These are phyloP conservation scores for Rhizopogon vinicolor DNA, from an alignment of 768 basidiomycete species.

Conservation along the genomic window DNA sequence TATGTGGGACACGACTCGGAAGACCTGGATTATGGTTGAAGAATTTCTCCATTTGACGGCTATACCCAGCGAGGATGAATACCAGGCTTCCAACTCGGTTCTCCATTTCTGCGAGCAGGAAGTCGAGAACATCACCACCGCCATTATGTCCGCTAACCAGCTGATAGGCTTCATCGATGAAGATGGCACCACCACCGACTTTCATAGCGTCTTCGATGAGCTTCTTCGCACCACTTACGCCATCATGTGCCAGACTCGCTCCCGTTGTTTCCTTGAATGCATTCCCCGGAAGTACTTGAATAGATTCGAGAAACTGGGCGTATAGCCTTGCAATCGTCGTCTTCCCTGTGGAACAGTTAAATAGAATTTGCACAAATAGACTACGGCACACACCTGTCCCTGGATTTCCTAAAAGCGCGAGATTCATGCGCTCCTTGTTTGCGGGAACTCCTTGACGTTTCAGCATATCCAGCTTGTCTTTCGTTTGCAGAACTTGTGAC, in stretches of 20 bases:
- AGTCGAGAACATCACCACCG: constrained; percentile 56
- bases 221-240: constrained; percentile 44
- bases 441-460: constrained; percentile 42
- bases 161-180: constrained; percentile 67
- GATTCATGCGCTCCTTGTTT: constrained; percentile 50
- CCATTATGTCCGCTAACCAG: constrained; percentile 40
- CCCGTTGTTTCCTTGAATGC: constrained; percentile 56
- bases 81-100: constrained; percentile 54
- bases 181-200: constrained; percentile 54
- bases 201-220: constrained; percentile 39
- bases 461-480: constrained; percentile 45
- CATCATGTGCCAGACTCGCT: constrained; percentile 47
- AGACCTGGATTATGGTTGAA: constrained; percentile 67
- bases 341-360: constrained; percentile 37
- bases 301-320: constrained; percentile 49
- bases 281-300: constrained; percentile 42
- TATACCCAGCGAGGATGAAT: constrained; percentile 64
- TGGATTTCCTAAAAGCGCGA: constrained; percentile 60
- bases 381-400: constrained; percentile 47
- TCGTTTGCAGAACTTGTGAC: constrained; percentile 43
- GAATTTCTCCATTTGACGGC: constrained; percentile 63
- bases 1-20: constrained; percentile 53
- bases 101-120: constrained; percentile 64
- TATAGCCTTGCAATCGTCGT: constrained; percentile 61
- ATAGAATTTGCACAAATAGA: neutral